phyloP scores from a whole-genome alignment of 2,329 filamentous ascomycete species.

The Cladosporium sp. region DNA sequence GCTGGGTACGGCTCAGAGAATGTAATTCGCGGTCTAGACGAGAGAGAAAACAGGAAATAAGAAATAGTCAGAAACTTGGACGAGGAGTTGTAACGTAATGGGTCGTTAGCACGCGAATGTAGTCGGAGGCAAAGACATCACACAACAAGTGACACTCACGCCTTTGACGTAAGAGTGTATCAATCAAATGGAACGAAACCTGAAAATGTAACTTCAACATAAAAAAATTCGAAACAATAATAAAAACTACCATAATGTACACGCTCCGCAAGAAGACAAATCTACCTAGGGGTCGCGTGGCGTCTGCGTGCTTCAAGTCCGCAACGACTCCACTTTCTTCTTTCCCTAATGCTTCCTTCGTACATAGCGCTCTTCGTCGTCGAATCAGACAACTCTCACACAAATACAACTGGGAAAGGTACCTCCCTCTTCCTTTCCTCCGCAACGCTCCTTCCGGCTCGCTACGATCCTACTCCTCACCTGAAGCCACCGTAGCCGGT shows the following conservation, averaged over 20 bases:
- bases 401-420: neutral
- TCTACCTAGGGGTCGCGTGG: neutral
- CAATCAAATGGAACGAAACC: neutral
- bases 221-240: neutral
- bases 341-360: neutral
- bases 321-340: neutral
- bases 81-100: too few relatives aligned
- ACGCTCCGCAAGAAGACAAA: neutral
- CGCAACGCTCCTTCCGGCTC: neutral
- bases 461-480: constrained; percentile 10
- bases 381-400: neutral
- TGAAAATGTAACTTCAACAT: neutral
- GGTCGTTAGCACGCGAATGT: too few relatives aligned
- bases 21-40: too few relatives aligned
- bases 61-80: too few relatives aligned
- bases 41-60: too few relatives aligned
- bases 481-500: constrained; percentile 48
- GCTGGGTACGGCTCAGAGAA: too few relatives aligned
- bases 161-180: too few relatives aligned
- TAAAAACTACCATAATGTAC: constrained; percentile 4
- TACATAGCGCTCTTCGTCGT: neutral
- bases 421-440: neutral
- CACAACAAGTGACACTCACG: too few relatives aligned
- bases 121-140: too few relatives aligned
- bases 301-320: neutral